Base-by-base conservation (phyloP, 192 early-diverging fungal species). In the Backusella westeae region DNA sequence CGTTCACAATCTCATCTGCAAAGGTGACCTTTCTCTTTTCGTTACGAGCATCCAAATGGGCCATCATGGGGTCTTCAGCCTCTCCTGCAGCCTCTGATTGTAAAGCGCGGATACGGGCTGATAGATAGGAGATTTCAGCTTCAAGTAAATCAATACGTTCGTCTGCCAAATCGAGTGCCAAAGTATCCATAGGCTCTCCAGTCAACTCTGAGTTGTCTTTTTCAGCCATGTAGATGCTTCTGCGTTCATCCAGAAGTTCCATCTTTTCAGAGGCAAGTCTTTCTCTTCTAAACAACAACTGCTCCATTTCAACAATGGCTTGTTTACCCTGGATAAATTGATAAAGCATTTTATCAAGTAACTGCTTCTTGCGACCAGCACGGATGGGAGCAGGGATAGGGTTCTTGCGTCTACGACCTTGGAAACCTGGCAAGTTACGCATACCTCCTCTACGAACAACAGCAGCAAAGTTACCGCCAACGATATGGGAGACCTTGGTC, bases 81-180 rank as follows among this genome's bases (percentile, higher is more conserved):
- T 71, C 78, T 34, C 72, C 78, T 36, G 78, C 78, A 1, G 86
- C 86, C 53, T 90, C 89, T 39, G 85, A 77, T 77, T 89, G 86
- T 15, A 90, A 70, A 12, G 84, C 84, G 23, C 79, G 78, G 72
- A 91, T 86, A 35, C 85, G 83, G 41, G 88, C 85, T 52, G 85
- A 85, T 34, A 91, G 77, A 73, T 87, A 89, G n/a, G 84, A 71
- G 17, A 91, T 81, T 67, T 90, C 89, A 19, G 88, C 85, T 59
- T 80, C 80, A 32, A 91, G 88, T 75, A 89, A 80, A 34, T 86
- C 84, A 75, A 91, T 77, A 6, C 84, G 81, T 23, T 90, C 90
- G 80, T 91, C 89, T 65, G 89, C 84, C 65, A 87, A 85, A 74
- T 87, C 85, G 9, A 81, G 70, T 7, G 79, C 74, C 6, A 82